phyloP scores from a whole-genome alignment of 768 basidiomycete species.

The Mycena rosella region DNA sequence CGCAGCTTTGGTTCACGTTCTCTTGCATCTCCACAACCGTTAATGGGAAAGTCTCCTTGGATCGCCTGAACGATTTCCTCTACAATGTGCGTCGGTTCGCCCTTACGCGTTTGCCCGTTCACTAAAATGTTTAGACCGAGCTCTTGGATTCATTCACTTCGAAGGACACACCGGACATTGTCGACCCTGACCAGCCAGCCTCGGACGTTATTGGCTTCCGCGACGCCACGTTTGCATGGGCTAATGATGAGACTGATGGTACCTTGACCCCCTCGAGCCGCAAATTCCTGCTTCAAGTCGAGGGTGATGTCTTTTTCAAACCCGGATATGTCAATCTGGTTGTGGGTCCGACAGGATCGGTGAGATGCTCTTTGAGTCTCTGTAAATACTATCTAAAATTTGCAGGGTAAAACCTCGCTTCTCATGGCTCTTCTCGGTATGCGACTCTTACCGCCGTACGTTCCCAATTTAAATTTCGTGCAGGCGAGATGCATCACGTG shows the following conservation, averaged over 20 bases:
- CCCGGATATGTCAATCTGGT: slow-evolving; percentile 67
- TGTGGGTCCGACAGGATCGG: slow-evolving; percentile 68
- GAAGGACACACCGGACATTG: slow-evolving; percentile 36
- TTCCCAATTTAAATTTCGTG: background rate
- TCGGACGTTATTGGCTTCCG: slow-evolving; percentile 62
- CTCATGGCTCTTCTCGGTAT: slow-evolving; percentile 71
- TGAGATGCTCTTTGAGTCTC: background rate
- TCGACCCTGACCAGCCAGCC: slow-evolving; percentile 1
- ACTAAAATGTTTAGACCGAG: slow-evolving; percentile 56
- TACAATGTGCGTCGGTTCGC: slow-evolving; percentile 45
- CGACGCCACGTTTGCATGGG: slow-evolving; percentile 71
- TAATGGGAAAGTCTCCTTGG: slow-evolving; percentile 73
- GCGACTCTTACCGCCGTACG: no score
- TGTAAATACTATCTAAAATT: background rate
- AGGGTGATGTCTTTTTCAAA: slow-evolving; percentile 69
- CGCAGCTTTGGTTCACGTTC: slow-evolving; percentile 58
- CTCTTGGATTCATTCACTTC: slow-evolving; percentile 58
- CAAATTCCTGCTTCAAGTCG: slow-evolving; percentile 63
- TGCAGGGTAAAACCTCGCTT: slow-evolving; percentile 70
- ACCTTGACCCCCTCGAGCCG: slow-evolving; percentile 56
- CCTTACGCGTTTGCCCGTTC: no score
- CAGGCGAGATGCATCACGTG: slow-evolving; percentile 77
- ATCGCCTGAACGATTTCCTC: slow-evolving; percentile 62
- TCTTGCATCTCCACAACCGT: slow-evolving; percentile 41
- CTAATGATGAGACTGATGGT: slow-evolving; percentile 45